Evolutionary conservation across 805 yeast genomes (phyloP).

Genomic region (Starmerella apis): DNA sequence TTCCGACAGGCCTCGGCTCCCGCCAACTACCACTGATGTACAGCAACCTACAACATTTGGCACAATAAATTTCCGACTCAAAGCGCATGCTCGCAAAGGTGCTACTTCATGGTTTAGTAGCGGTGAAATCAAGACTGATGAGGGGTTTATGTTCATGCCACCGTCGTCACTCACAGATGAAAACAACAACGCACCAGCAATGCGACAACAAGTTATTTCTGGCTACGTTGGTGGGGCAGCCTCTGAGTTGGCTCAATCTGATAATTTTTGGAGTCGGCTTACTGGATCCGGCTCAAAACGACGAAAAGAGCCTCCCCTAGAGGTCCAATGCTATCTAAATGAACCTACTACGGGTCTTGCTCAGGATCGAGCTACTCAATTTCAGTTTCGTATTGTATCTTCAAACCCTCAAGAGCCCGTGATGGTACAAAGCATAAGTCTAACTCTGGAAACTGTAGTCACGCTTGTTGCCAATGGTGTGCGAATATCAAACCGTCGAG

Average conservation of each 20-base stretch:
- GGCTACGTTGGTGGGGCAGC: constrained; percentile 3
- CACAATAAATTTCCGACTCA: constrained; percentile 6
- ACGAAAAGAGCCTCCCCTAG: constrained; percentile 10
- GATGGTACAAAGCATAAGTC: constrained; percentile 3
- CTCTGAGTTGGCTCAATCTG: neutral
- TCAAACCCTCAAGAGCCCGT: constrained; percentile 5
- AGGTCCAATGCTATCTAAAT: constrained; percentile 3
- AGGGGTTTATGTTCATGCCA: constrained; percentile 14
- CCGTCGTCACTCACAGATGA: neutral
- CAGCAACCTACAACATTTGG: constrained; percentile 8
- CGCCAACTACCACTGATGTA: constrained; percentile 11
- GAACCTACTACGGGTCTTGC: constrained; percentile 7
- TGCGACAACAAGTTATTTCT: constrained; percentile 5
- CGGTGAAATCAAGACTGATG: constrained; percentile 8
- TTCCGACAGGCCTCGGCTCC: constrained; percentile 5
- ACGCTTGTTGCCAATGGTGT: neutral
- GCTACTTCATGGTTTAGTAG: constrained; percentile 12
- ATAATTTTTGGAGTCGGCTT: neutral
- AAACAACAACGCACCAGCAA: neutral
- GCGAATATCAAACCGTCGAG: neutral
- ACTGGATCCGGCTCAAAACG: neutral
- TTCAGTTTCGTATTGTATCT: constrained; percentile 3
- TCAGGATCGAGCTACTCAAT: constrained; percentile 5
- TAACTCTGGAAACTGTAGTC: constrained; percentile 8
- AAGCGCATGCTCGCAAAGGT: constrained; percentile 8